A percentile compares a stretch with the other conserved stretches of the same genome.
phyloP scores from a whole-genome alignment of 2,329 filamentous ascomycete genomes.

The Claviceps digitariae region DNA sequence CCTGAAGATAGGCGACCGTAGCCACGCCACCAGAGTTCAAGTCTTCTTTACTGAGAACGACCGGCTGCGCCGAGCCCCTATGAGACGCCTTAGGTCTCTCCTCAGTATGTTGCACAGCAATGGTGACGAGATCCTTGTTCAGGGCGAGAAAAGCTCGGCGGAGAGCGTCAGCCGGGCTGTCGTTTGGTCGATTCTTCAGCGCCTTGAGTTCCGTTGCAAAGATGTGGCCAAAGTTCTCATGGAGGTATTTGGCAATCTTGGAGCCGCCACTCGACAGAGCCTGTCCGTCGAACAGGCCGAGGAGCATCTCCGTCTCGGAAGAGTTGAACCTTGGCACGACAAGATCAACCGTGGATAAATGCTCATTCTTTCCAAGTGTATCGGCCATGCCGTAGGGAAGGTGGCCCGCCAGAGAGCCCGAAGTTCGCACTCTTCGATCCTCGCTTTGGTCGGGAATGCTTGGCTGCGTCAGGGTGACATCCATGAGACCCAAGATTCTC shows the following conservation, averaged over 20 bases:
- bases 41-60: constrained; percentile 78
- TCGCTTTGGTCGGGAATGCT: constrained; percentile 92
- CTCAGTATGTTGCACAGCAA: constrained; percentile 67
- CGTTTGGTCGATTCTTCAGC: constrained; percentile 50
- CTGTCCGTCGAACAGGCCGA: constrained; percentile 95
- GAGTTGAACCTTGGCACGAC: constrained; percentile 87
- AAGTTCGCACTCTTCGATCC: constrained; percentile 89
- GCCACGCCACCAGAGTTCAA: constrained; percentile 82
- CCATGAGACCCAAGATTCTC: constrained; percentile 86
- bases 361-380: constrained; percentile 82
- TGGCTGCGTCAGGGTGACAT: constrained; percentile 87
- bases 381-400: constrained; percentile 97
- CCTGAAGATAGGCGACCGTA: constrained; percentile 79
- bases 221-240: constrained; percentile 84
- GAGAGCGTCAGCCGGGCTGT: constrained; percentile 71
- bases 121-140: constrained; percentile 87
- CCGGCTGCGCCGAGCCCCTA: constrained; percentile 56
- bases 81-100: constrained; percentile 54
- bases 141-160: constrained; percentile 74
- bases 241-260: constrained; percentile 89
- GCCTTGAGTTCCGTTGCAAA: constrained; percentile 72
- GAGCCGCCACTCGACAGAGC: constrained; percentile 79
- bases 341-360: constrained; percentile 89
- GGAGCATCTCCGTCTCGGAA: constrained; percentile 74
- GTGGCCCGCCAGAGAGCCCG: constrained; percentile 80